These are phyloP conservation scores for Delitschia confertaspora DNA, from an alignment of 495 filamentous ascomycete species.

Conservation along the genomic window DNA sequence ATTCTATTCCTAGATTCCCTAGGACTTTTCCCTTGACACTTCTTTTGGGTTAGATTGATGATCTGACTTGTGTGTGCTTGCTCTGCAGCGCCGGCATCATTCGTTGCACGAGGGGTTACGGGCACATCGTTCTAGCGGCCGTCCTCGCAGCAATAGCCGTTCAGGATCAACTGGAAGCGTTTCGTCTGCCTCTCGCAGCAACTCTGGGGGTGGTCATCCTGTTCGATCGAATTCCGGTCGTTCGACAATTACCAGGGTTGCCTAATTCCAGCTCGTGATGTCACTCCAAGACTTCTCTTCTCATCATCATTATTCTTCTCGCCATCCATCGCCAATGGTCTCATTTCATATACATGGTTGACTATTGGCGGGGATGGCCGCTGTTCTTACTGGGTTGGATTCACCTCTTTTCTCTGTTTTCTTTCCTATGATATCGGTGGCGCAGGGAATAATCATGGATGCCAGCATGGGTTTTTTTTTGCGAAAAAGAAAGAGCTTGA, in stretches of 20 bases:
- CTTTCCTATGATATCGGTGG: background rate
- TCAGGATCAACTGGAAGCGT: constrained; percentile 20
- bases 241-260: background rate
- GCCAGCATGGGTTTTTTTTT: too few species aligned
- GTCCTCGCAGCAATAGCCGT: constrained; percentile 28
- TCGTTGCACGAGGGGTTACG: constrained; percentile 21
- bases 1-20: constrained; percentile 25
- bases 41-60: constrained; percentile 22
- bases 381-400: too few species aligned
- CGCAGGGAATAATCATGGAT: background rate
- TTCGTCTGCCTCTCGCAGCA: constrained; percentile 16
- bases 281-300: too few species aligned
- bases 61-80: constrained; percentile 29
- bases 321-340: too few species aligned
- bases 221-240: constrained; percentile 16
- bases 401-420: background rate
- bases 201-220: constrained; percentile 4
- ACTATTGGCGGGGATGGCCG: too few species aligned
- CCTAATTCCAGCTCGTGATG: too few species aligned
- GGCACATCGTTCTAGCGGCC: constrained; percentile 16
- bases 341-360: too few species aligned
- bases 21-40: constrained; percentile 11
- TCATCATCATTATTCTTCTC: too few species aligned
- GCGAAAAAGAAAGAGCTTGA: constrained; percentile 1
- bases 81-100: constrained; percentile 25